Base-by-base conservation (phyloP, 352 stramenopile species). In the Phytophthora melonis region DNA sequence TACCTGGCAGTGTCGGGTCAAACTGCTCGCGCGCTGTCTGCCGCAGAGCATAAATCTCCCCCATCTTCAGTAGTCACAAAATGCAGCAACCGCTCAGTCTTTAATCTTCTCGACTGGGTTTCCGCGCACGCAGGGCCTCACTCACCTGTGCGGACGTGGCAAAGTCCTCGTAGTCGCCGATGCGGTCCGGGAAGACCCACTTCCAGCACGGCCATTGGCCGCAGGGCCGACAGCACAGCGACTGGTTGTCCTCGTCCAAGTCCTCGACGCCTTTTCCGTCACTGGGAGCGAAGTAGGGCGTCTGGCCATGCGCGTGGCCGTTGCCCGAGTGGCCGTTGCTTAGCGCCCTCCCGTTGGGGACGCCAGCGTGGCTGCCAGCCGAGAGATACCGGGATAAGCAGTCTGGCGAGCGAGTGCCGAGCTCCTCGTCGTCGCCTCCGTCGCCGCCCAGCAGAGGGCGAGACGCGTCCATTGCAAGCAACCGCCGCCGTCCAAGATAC, bases 101-200 rank as follows among this genome's bases (percentile, higher is more conserved):
- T 10, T 23, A 13, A 14, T 43, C 14, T 5, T 6, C 36, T 43
- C 36, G 11, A 43, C 11, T 39, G 34, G 34, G 34, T 39, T 6
- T 13, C 34, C 4, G 1, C 36, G 23, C 23, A 43, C 5, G 36
- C 36, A 43, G 36, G 10, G 47, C 19, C 23, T 27, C 47, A 19
- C 47, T 18, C 47, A 55, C 47, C 47, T 55, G 78, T 16, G 83
- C 83, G 6, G 83, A 80, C 21, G 78, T 79, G 6, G 77, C 83
- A 78, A 92, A 92, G 67, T 92, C 85, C 49, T 90, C 85, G 63
- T 92, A 92, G 56, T 89, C 85, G 1, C 63, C 60, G 39, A 91
- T 79, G 2, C 80, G 83, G 2, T 89, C 76, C 0, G 83, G 81
- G 34, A 90, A 86, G 61, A 89, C 47, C 83, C 82, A 90, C 21